Evolutionary conservation across 1,139 yeast species (phyloP), one percentile per base, ranked within the genome.

Genomic region (Taphrina sp.): DNA sequence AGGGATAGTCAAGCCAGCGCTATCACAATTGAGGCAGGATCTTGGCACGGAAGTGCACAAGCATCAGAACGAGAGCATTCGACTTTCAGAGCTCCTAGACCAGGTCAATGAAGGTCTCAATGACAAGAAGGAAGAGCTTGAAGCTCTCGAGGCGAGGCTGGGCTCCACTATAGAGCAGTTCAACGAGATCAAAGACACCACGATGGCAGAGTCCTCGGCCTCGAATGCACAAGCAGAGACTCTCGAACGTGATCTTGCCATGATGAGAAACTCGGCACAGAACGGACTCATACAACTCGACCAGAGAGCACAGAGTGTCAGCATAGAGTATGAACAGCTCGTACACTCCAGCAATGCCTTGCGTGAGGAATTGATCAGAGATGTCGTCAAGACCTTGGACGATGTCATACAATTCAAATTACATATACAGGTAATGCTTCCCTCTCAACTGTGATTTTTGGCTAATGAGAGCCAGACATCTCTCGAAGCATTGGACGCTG

Each of bases 171-270:
- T 81, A 63, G 71, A 76, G 34, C 75, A 76, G 28, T 79, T 79
- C 61, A 86, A 83, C 54, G 82, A 80, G 54, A 72, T 80, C 17
- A 75, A 76, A 65, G 59, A 80, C 61, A 73, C 78, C 39, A 77
- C 80, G 77, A 73, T 76, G 54, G 73, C 79, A 59, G 81, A 81
- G 61, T 71, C 78, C 28, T 73, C 78, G 37, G 71, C 79, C 29
- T 77, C 80, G 58, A 77, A 80, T 54, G 77, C 82, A 20, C 88
- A 85, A 65, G 78, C 83, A 51, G 90, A 83, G 65, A 78, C 77
- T 63, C 69, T 81, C 52, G 86, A 82, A 60, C 76, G 81, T 37
- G 87, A 83, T 59, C 70, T 83, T 43, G 77, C 80, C 56, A 71
- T 75, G 17, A 74, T 81, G 68, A 76, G 77, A 58, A 72, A 76